These are phyloP conservation scores for Cymbidium sinense DNA, from an alignment of 106 monocot species.

Conservation along the genomic window DNA sequence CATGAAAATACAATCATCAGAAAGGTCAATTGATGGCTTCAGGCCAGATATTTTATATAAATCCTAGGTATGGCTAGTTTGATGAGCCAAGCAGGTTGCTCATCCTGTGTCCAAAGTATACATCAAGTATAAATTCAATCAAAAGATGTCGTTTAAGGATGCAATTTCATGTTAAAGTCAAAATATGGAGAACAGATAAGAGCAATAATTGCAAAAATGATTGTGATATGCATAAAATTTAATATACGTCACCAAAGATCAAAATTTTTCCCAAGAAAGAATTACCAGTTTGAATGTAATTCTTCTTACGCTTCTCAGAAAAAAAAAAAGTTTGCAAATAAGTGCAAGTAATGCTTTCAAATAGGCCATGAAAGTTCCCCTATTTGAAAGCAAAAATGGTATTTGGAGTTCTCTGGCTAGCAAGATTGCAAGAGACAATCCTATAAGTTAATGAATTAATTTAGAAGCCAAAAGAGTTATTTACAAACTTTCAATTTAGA, in stretches of 20 bases:
- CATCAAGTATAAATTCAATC: neutral
- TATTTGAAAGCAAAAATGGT: too few relatives aligned
- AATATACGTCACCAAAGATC: neutral
- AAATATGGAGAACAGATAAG: neutral
- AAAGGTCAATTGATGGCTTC: neutral
- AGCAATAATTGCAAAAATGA: neutral
- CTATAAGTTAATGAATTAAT: neutral
- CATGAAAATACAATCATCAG: neutral
- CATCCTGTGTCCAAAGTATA: neutral
- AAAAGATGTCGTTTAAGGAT: neutral
- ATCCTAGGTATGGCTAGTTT: neutral
- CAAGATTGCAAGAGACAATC: neutral
- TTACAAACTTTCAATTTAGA: too few relatives aligned
- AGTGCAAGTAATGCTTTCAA: too few relatives aligned
- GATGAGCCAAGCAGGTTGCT: neutral
- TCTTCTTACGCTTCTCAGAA: neutral
- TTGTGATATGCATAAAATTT: neutral
- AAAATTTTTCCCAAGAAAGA: neutral
- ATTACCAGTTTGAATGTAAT: neutral
- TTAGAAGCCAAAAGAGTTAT: neutral
- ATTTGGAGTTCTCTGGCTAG: neutral
- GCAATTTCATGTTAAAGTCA: neutral
- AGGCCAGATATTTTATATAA: neutral
- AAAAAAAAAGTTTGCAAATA: neutral
- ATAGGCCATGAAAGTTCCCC: too few relatives aligned